Conservation (phyloP, 371 early-diverging fungal species). For the Mucor piriformis region DNA sequence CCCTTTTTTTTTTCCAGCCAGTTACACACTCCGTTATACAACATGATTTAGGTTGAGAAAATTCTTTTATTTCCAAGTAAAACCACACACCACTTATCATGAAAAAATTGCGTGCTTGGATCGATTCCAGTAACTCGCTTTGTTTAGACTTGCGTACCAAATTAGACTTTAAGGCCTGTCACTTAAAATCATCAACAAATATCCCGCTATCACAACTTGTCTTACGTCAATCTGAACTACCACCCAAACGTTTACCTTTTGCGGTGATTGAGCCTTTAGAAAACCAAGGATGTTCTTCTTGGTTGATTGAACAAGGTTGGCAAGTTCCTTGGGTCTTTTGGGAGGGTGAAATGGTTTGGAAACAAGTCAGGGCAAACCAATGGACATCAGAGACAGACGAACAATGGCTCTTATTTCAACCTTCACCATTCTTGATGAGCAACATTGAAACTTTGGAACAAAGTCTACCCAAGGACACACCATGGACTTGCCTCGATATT, state of each 20-base stretch:
- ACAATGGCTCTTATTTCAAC: conserved; percentile 35
- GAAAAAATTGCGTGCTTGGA: conserved; percentile 16
- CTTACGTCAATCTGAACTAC: conserved; percentile 33
- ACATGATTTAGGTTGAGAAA: not conserved
- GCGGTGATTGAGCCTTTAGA: conserved; percentile 38
- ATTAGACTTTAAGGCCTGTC: conserved; percentile 22
- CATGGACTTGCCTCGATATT: conserved; percentile 39
- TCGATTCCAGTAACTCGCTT: conserved; percentile 5
- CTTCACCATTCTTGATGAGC: conserved; percentile 35
- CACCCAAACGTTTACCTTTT: conserved; percentile 44
- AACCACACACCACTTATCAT: not conserved
- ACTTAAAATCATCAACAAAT: conserved; percentile 40
- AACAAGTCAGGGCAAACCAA: not conserved
- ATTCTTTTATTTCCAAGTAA: not conserved
- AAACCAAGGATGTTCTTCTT: conserved; percentile 15
- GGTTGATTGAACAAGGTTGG: conserved; percentile 44
- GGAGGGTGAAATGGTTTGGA: conserved; percentile 22
- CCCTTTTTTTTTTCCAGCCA: not conserved
- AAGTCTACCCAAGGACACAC: not conserved
- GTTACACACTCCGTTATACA: too few species aligned
- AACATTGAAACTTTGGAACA: conserved; percentile 30
- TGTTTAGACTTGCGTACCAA: conserved; percentile 40
- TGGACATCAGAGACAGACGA: not conserved
- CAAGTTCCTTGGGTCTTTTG: conserved; percentile 38
- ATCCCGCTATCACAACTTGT: conserved; percentile 41